Percentiles rank a stretch among this genome's conserved stretches.
These are phyloP conservation scores for Trametopsis cervina DNA, from an alignment of 768 basidiomycete species.

Conservation along the genomic window DNA sequence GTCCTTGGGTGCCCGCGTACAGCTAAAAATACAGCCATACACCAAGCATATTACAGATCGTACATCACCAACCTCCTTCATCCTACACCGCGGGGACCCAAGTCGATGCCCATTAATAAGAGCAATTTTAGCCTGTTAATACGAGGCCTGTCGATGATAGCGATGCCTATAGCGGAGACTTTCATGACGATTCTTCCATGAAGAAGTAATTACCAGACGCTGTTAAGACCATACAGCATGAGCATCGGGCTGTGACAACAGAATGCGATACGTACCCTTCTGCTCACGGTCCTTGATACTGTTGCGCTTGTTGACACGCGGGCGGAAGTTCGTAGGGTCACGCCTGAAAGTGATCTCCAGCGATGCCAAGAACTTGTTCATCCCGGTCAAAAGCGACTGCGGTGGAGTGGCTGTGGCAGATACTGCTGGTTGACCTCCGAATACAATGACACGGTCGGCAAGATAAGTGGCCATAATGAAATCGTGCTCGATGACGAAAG, in stretches of 20 bases:
- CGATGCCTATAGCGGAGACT: conserved; percentile 1
- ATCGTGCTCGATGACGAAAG: conserved; percentile 99
- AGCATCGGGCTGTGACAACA: too few relatives aligned
- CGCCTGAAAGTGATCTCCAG: conserved; percentile 97
- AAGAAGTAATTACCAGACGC: conserved; percentile 88
- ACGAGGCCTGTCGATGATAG: background rate
- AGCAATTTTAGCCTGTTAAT: background rate
- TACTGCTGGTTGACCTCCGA: conserved; percentile 81
- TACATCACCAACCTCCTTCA: conserved; percentile 3
- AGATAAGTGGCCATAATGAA: conserved; percentile 99
- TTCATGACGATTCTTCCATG: conserved; percentile 62
- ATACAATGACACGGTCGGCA: conserved; percentile 94
- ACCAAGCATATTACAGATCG: background rate
- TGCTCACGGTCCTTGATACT: conserved; percentile 87
- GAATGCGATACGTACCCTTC: conserved; percentile 46
- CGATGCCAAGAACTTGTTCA: conserved; percentile 96
- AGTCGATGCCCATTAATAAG: conserved; percentile 7
- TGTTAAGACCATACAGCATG: too few relatives aligned
- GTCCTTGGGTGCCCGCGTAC: conserved; percentile 2
- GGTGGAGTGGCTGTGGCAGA: conserved; percentile 92
- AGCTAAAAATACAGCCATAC: background rate
- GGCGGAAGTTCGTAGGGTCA: conserved; percentile 92
- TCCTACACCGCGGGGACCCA: conserved; percentile 17
- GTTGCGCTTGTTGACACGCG: conserved; percentile 79
- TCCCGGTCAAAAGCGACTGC: conserved; percentile 89